Evolutionary conservation across 2,329 filamentous ascomycete species (phyloP).

Genomic region (Rhinocladiella similis): DNA sequence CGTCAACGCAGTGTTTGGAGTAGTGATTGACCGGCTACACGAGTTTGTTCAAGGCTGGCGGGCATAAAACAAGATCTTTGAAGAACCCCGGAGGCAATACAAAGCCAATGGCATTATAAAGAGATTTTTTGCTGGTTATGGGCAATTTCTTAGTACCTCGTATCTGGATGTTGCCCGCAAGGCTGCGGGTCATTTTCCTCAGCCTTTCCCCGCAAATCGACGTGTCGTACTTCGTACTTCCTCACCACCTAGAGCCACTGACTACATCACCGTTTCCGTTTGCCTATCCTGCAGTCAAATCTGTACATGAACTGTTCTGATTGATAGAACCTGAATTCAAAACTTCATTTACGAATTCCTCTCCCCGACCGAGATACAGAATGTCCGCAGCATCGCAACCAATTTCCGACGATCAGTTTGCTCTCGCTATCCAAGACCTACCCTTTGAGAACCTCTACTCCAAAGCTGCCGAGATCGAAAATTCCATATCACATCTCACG

Average conservation of each 20-base stretch:
- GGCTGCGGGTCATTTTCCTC: background rate
- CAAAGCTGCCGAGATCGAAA: slow-evolving; percentile 62
- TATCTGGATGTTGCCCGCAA: too few relatives aligned
- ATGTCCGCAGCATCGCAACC: slow-evolving; percentile 54
- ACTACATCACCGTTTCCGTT: too few relatives aligned
- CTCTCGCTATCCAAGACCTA: slow-evolving; percentile 57
- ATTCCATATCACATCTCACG: slow-evolving; percentile 60
- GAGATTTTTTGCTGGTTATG: background rate
- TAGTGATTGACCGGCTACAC: slow-evolving; percentile 93
- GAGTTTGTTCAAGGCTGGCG: slow-evolving; percentile 90
- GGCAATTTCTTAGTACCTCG: too few relatives aligned
- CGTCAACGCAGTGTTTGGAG: slow-evolving; percentile 83
- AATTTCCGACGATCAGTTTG: slow-evolving; percentile 53
- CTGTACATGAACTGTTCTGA: too few relatives aligned
- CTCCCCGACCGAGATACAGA: background rate
- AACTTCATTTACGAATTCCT: background rate
- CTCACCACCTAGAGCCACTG: background rate
- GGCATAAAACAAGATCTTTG: slow-evolving; percentile 48
- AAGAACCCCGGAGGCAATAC: background rate
- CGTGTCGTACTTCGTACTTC: background rate
- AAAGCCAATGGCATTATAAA: background rate
- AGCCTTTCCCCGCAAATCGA: background rate
- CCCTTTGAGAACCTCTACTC: slow-evolving; percentile 59
- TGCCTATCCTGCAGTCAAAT: too few relatives aligned
- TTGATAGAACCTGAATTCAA: too few relatives aligned